A percentile compares a stretch with the other conserved stretches of the same genome.
Evolutionary conservation across 331 rosid species (phyloP).

Genomic region (Telfairia occidentalis): DNA sequence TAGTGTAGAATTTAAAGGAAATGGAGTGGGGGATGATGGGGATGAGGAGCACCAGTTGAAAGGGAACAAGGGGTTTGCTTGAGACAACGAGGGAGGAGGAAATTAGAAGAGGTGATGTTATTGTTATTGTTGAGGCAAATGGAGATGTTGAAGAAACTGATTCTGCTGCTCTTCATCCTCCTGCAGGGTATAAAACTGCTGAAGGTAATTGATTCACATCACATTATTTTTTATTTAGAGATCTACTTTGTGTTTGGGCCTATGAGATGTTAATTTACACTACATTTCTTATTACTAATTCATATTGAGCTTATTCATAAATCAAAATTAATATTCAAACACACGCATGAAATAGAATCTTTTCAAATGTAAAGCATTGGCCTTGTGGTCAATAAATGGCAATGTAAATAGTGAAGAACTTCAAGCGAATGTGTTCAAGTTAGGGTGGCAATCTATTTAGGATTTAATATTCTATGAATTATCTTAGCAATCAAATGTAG

Average conservation of each 20-base stretch:
- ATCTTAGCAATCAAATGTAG: too few species aligned
- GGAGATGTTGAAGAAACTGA: neutral
- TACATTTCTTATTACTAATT: too few species aligned
- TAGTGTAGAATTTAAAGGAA: conserved; percentile 22
- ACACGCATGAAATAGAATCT: neutral
- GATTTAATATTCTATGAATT: too few species aligned
- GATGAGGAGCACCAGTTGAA: conserved; percentile 27
- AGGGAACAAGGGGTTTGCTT: conserved; percentile 34
- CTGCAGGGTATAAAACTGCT: neutral
- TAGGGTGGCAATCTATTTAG: too few species aligned
- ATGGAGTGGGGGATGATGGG: conserved; percentile 13
- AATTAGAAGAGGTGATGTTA: conserved; percentile 21
- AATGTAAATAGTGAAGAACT: too few species aligned
- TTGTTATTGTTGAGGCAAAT: conserved; percentile 2
- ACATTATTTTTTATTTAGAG: too few species aligned
- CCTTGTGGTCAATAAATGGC: too few species aligned
- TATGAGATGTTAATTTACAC: neutral
- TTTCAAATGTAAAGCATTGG: too few species aligned
- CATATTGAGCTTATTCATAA: neutral
- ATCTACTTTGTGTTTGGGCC: too few species aligned
- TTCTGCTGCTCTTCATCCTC: conserved; percentile 2
- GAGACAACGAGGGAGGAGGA: conserved; percentile 46
- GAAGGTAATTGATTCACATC: neutral
- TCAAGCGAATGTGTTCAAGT: too few species aligned
- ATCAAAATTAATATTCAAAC: too few species aligned